These are phyloP conservation scores for Rhizopogon sp. DNA, from an alignment of 768 basidiomycete genomes.

Conservation along the genomic window DNA sequence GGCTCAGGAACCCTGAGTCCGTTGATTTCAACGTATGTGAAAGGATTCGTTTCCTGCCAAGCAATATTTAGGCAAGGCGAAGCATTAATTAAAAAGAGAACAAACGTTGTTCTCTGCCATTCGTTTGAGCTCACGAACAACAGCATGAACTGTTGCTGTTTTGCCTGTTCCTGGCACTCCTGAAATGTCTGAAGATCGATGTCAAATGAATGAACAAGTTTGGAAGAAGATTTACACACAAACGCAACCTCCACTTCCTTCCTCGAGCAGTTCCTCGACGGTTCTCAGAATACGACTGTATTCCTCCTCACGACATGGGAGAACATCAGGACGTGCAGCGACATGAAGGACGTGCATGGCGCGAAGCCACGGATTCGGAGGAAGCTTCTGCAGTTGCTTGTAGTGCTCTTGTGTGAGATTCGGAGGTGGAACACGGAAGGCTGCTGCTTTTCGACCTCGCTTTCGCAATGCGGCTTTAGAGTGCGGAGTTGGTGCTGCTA, in stretches of 20 bases:
- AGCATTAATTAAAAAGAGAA: background rate
- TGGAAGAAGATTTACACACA: constrained; percentile 47
- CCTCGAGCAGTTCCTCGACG: constrained; percentile 83
- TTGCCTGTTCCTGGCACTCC: constrained; percentile 99
- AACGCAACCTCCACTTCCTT: constrained; percentile 92
- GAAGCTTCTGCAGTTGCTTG: constrained; percentile 46
- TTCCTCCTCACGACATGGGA: constrained; percentile 88
- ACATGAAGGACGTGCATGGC: constrained; percentile 93
- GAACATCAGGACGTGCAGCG: constrained; percentile 80
- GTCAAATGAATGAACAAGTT: constrained; percentile 3
- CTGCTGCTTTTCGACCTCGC: constrained; percentile 23
- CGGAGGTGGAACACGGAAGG: constrained; percentile 30
- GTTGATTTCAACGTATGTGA: constrained; percentile 97
- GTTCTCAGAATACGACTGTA: constrained; percentile 69
- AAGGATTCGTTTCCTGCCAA: constrained; percentile 82
- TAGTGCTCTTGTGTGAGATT: constrained; percentile 30
- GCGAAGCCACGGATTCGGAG: constrained; percentile 76
- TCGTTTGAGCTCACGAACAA: constrained; percentile 82
- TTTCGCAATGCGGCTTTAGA: constrained; percentile 63
- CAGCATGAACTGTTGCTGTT: constrained; percentile 94
- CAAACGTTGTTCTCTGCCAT: constrained; percentile 80
- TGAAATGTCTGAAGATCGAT: constrained; percentile 68
- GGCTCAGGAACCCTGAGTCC: constrained; percentile 93
- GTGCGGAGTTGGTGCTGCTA: constrained; percentile 68
- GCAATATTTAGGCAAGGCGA: background rate